phyloP scores from a whole-genome alignment of 306 rosid species.

The Acmispon strigosus region DNA sequence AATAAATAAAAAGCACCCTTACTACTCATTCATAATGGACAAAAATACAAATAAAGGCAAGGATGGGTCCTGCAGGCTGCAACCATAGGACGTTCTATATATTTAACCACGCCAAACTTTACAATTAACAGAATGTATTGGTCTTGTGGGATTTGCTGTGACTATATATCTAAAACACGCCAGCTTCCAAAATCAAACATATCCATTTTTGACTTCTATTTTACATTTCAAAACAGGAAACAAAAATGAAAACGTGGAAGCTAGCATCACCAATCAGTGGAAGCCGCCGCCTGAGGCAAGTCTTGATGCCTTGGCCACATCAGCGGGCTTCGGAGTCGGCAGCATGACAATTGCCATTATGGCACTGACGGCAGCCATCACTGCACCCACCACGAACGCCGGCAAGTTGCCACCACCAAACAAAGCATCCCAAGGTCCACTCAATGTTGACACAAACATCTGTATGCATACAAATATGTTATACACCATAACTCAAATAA shows the following conservation, averaged over 20 bases:
- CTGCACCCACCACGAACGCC: constrained; percentile 55
- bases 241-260: background rate
- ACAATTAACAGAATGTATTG: too few species aligned
- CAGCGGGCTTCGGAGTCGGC: constrained; percentile 41
- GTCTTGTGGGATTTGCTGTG: too few species aligned
- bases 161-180: background rate
- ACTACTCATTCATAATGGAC: too few species aligned
- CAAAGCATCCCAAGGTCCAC: constrained; percentile 55
- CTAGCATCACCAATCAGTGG: constrained; percentile 11
- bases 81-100: too few species aligned
- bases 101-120: too few species aligned
- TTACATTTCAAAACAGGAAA: too few species aligned
- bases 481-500: too few species aligned
- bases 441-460: constrained; percentile 47
- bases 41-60: too few species aligned
- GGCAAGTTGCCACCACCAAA: constrained; percentile 87
- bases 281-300: background rate
- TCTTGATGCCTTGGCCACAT: background rate
- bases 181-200: background rate
- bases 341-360: constrained; percentile 39
- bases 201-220: background rate
- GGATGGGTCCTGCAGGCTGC: too few species aligned
- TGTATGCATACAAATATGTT: background rate
- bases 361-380: constrained; percentile 38
- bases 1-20: too few species aligned